Evolutionary conservation across 2,329 filamentous ascomycete genomes (phyloP).

Genomic region (Colletotrichum tanaceti): DNA sequence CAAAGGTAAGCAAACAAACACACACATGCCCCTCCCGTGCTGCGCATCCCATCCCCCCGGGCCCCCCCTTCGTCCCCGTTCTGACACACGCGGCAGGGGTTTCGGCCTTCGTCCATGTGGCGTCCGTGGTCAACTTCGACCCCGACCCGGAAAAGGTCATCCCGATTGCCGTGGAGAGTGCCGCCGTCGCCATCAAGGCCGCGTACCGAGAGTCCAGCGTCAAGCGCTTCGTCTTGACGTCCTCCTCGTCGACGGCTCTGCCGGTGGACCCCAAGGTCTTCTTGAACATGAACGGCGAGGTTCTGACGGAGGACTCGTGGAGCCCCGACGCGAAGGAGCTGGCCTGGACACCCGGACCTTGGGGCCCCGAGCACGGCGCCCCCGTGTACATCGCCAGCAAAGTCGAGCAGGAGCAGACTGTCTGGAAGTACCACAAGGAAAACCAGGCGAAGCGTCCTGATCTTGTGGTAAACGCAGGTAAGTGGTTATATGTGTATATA

Average conservation of each 20-base stretch:
- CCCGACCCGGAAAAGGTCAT: conserved; percentile 55
- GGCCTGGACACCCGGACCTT: conserved; percentile 53
- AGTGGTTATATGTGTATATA: too few relatives aligned
- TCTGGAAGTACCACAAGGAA: conserved; percentile 54
- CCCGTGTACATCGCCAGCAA: conserved; percentile 55
- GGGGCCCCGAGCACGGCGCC: conserved; percentile 44
- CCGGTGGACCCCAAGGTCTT: conserved; percentile 40
- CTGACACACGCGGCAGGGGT: conserved; percentile 12
- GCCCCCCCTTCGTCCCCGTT: neutral
- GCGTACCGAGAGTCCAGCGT: conserved; percentile 51
- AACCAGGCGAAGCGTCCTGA: conserved; percentile 43
- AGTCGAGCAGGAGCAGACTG: conserved; percentile 49
- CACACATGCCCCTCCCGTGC: rapidly evolving
- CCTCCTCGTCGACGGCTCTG: conserved; percentile 47
- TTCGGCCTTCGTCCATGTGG: conserved; percentile 53
- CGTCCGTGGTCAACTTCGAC: conserved; percentile 49
- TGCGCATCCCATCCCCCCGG: too few relatives aligned
- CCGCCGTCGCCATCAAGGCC: conserved; percentile 49
- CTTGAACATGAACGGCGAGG: conserved; percentile 23
- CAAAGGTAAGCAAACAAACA: conserved; percentile 44
- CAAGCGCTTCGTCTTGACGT: conserved; percentile 55
- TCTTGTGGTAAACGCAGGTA: conserved; percentile 31
- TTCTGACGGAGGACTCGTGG: conserved; percentile 48
- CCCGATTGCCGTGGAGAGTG: conserved; percentile 47
- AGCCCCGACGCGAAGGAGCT: conserved; percentile 48